A percentile compares a stretch with the other conserved stretches of the same genome.
Conservation (phyloP, 2,329 filamentous ascomycete species). For the Cercospora sp. region DNA sequence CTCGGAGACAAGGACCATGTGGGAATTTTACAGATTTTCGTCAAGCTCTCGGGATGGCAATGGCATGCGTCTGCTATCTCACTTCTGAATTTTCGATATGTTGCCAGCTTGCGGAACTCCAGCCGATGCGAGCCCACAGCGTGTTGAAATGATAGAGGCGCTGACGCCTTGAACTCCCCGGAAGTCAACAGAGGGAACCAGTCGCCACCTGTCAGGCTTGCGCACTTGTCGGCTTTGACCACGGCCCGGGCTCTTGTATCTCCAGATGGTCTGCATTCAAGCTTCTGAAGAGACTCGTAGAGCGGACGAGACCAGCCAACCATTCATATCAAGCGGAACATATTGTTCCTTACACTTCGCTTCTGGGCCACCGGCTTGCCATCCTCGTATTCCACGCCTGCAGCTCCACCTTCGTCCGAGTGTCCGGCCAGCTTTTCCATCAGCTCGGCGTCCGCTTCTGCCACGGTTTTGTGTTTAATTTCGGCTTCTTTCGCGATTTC, state of each 20-base stretch:
- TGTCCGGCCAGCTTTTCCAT: conserved; percentile 64
- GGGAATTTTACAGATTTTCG: not conserved
- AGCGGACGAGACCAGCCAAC: not conserved
- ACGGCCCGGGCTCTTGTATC: not conserved
- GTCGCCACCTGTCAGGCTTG: not conserved
- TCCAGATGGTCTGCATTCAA: not conserved
- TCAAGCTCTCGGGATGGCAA: not conserved
- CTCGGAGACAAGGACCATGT: not conserved
- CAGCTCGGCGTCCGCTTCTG: conserved; percentile 67
- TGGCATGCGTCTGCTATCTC: not conserved
- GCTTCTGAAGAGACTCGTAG: not conserved
- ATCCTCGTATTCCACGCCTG: conserved; percentile 73
- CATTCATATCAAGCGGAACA: conserved; percentile 68
- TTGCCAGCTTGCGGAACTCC: not conserved
- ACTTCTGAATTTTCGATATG: not conserved
- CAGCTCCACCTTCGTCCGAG: conserved; percentile 68
- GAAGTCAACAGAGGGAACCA: not conserved
- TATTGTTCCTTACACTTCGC: conserved; percentile 70
- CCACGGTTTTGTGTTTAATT: conserved; percentile 54
- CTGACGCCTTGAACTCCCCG: not conserved
- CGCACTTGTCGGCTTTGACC: not conserved
- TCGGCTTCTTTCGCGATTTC: conserved; percentile 23
- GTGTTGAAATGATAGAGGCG: not conserved
- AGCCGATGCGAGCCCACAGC: not conserved
- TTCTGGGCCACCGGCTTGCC: conserved; percentile 73